Base-by-base conservation (phyloP, 176 grass and related monocot species). In the Aegilops tauschii region DNA sequence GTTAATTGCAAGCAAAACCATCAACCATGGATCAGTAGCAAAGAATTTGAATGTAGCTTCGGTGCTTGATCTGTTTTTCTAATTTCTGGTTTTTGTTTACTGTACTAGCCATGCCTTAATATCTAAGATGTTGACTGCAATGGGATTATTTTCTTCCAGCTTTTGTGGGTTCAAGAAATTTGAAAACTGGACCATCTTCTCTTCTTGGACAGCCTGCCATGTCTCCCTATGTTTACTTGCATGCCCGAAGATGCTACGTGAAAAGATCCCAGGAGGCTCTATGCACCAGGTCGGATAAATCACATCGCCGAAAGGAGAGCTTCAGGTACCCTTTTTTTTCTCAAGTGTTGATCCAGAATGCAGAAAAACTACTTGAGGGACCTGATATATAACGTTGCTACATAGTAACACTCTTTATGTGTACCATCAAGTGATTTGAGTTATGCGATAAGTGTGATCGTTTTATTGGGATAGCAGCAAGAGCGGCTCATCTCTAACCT, bases 191-290 rank as follows among this genome's bases (percentile, higher is more conserved):
- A 52, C 68, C 52, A 71, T 83, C 25, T 49, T 85, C 66, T 82
- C 80, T 89, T 77, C 52, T 80, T 91, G 31, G 45, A 31, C 87
- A 98, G 91, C 81, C 93, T 95, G 80, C 93, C 96, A 42, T 93
- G 88, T 77, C 89, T 95, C 36, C 27, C 87, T 95, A 65, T 89
- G 91, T 80, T 61, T 37, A 37, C 36, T 16, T 98, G 93, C 85
- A 92, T 95, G 87, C 90, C 90, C 9, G 93, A 95, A 94, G 89
- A 98, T 5, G 88, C 79, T 11, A 69, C 92, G 79, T 61, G 95
- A 80, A 93, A 87, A 72, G 91, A 98, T 89, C 91, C 93, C 82
- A 95, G 96, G 86, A 93, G 93, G 67, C 96, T 98, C 56, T 98
- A 98, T 80, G 96, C 91, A 25, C 96, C 90, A 32, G 96, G 96